Conservation (phyloP, 192 early-diverging fungal species). For the Mycoemilia scoparia region DNA sequence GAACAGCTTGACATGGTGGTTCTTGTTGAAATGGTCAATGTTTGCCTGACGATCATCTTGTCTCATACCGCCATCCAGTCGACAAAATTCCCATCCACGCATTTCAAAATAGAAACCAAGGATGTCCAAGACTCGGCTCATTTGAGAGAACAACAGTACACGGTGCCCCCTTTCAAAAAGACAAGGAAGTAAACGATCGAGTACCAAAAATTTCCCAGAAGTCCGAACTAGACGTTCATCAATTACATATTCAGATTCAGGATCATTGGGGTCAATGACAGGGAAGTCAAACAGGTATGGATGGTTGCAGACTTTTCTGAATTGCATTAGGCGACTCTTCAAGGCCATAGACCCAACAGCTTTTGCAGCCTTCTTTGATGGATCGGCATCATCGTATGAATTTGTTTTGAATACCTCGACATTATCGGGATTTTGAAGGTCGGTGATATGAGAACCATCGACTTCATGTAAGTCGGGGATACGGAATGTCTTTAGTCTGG, state of each 20-base stretch:
- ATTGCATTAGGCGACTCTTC: constrained; percentile 68
- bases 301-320: constrained; percentile 93
- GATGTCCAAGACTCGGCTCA: constrained; percentile 75
- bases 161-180: constrained; percentile 73
- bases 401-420: too few species aligned
- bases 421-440: too few species aligned
- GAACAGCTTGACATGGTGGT: constrained; percentile 43
- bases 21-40: constrained; percentile 28
- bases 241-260: constrained; percentile 36
- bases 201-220: constrained; percentile 76
- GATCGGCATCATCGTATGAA: too few species aligned
- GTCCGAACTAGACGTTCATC: constrained; percentile 39
- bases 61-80: constrained; percentile 70
- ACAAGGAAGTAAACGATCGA: constrained; percentile 63
- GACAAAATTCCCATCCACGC: constrained; percentile 62
- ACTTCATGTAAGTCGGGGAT: too few species aligned
- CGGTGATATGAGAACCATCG: too few species aligned
- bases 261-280: constrained; percentile 28
- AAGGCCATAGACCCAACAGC: constrained; percentile 53
- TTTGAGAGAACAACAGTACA: constrained; percentile 88
- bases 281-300: constrained; percentile 83
- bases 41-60: constrained; percentile 65
- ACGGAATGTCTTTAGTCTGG: too few species aligned
- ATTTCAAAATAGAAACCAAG: constrained; percentile 78
- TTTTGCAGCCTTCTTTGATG: constrained; percentile 6